phyloP scores from a whole-genome alignment of 805 yeast genomes.

The Starmerella scarabaei region DNA sequence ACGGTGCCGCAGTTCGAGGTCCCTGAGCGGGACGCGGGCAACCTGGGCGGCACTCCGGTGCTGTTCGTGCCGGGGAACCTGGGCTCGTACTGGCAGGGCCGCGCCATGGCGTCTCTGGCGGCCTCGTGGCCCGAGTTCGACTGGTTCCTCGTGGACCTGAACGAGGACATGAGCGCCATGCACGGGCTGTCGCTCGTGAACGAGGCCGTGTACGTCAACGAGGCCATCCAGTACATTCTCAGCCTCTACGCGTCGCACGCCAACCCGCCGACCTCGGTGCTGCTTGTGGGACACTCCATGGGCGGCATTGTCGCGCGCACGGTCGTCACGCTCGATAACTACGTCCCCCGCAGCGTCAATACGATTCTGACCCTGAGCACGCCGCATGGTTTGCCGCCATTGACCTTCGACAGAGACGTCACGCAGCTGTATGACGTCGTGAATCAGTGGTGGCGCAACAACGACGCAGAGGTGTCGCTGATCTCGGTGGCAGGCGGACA shows the following conservation, averaged over 20 bases:
- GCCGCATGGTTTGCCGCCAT: conserved; percentile 87
- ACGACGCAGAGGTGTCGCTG: conserved; percentile 45
- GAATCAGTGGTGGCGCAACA: conserved; percentile 62
- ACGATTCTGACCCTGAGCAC: conserved; percentile 77
- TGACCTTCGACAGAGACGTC: conserved; percentile 84
- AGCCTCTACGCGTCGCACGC: conserved; percentile 39
- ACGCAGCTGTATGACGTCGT: conserved; percentile 57
- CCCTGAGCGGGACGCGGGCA: conserved; percentile 18
- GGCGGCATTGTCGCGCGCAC: conserved; percentile 91
- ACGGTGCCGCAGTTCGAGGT: conserved; percentile 10
- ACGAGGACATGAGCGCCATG: conserved; percentile 91
- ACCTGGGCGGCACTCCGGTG: conserved; percentile 72
- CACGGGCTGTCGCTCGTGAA: conserved; percentile 89
- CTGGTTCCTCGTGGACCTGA: conserved; percentile 84
- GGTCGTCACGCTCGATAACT: conserved; percentile 68
- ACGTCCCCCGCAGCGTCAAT: conserved; percentile 56
- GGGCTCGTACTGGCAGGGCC: conserved; percentile 77
- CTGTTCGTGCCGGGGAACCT: conserved; percentile 96
- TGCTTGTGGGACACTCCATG: conserved; percentile 87
- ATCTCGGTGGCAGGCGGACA: conserved; percentile 86
- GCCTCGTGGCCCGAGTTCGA: conserved; percentile 52
- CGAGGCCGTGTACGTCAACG: conserved; percentile 86
- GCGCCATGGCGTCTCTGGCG: conserved; percentile 81
- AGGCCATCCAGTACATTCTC: conserved; percentile 67
- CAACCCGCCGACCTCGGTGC: conserved; percentile 50